phyloP scores from a whole-genome alignment of 1,284 basidiomycete species.

The Heterobasidion irregulare region DNA sequence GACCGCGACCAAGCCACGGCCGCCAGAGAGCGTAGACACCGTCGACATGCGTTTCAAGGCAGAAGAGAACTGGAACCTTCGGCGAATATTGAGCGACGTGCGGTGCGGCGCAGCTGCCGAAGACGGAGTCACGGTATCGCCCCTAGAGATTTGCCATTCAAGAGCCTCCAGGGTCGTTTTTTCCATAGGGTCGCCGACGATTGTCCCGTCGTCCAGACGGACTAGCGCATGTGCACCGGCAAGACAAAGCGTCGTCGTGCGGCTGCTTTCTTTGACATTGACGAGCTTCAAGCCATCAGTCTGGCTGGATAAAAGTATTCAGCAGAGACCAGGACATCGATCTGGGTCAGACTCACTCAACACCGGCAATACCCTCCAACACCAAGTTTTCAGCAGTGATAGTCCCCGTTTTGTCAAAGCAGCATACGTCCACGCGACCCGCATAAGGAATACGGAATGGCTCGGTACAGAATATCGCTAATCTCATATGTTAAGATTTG shows the following conservation, averaged over 20 bases:
- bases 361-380: slow-evolving; percentile 84
- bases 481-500: neutral
- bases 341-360: slow-evolving; percentile 49
- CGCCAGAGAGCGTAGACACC: slow-evolving; percentile 64
- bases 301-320: slow-evolving; percentile 27
- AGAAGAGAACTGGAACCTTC: slow-evolving; percentile 94
- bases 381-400: slow-evolving; percentile 95
- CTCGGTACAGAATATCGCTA: slow-evolving; percentile 96
- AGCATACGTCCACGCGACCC: slow-evolving; percentile 92
- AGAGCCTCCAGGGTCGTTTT: slow-evolving; percentile 92
- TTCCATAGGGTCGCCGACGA: slow-evolving; percentile 99
- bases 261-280: slow-evolving; percentile 67
- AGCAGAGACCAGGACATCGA: neutral
- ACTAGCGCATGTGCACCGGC: slow-evolving; percentile 96
- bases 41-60: slow-evolving; percentile 96
- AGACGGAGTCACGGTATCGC: slow-evolving; percentile 66
- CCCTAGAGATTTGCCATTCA: slow-evolving; percentile 82
- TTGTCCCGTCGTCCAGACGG: slow-evolving; percentile 82
- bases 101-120: slow-evolving; percentile 46
- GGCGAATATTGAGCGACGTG: slow-evolving; percentile 64
- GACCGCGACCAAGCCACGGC: slow-evolving; percentile 50
- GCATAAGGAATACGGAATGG: slow-evolving; percentile 94
- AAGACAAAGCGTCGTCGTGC: slow-evolving; percentile 81
- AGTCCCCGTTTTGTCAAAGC: slow-evolving; percentile 97
- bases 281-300: slow-evolving; percentile 61